A percentile compares a stretch with the other conserved stretches of the same genome.
Evolutionary conservation across 495 filamentous ascomycete genomes (phyloP).

Genomic region (Stereocaulon alpinum): DNA sequence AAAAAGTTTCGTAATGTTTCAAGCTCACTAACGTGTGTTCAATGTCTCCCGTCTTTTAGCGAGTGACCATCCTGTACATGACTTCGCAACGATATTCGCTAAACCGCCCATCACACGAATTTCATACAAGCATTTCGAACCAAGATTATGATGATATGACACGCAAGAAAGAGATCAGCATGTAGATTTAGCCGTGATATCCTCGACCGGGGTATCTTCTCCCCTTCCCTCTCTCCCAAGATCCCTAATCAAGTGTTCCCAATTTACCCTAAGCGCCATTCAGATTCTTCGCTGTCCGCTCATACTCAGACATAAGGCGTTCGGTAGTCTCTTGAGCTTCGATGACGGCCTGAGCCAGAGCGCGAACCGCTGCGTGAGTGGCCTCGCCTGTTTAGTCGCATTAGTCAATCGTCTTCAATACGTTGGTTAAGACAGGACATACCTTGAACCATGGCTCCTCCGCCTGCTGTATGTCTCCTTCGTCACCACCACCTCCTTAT

Average conservation of each 20-base stretch:
- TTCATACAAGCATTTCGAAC: background rate
- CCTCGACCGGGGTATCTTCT: background rate
- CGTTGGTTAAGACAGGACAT: background rate
- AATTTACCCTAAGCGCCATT: background rate
- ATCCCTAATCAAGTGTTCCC: background rate
- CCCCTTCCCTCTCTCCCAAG: background rate
- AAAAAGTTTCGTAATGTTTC: no score
- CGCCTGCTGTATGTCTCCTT: constrained; percentile 32
- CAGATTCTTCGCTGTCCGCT: background rate
- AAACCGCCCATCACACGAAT: constrained; percentile 6
- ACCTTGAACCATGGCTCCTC: constrained; percentile 34
- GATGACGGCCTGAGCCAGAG: constrained; percentile 16
- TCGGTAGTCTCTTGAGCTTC: constrained; percentile 23
- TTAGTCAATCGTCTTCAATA: background rate
- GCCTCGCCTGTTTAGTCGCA: constrained; percentile 16
- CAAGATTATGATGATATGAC: background rate
- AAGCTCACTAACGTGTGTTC: no score
- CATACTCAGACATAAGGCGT: constrained; percentile 21
- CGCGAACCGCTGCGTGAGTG: constrained; percentile 24
- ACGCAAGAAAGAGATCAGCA: constrained; percentile 1
- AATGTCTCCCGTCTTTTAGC: background rate
- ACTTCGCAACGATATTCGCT: constrained; percentile 16
- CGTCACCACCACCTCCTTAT: constrained; percentile 30
- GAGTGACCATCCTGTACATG: constrained; percentile 9
- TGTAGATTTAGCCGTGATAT: background rate